Evolutionary conservation across 148 eudicot species (phyloP).

Genomic region (Talinum fruticosum): DNA sequence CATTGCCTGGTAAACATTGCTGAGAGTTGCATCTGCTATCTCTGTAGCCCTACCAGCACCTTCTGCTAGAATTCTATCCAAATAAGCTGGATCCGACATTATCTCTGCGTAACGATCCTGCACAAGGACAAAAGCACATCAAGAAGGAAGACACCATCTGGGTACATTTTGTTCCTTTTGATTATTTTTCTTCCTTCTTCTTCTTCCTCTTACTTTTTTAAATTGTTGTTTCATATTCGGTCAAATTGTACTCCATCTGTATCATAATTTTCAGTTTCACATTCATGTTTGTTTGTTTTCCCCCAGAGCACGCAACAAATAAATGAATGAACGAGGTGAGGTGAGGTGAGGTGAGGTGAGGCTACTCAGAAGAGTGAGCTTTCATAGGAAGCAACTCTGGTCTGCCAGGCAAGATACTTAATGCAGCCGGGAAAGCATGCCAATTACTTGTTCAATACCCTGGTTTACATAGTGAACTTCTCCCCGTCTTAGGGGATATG

Average conservation of each 20-base stretch:
- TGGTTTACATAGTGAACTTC: too few species aligned
- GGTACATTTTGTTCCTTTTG: background rate
- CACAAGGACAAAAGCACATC: background rate
- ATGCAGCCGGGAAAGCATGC: too few species aligned
- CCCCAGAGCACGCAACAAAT: background rate
- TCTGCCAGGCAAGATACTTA: too few species aligned
- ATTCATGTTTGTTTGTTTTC: background rate
- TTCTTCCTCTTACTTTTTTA: background rate
- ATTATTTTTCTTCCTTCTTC: background rate
- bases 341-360: background rate
- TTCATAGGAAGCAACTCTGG: background rate
- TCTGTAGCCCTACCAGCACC: constrained; percentile 75
- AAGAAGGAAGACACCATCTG: background rate
- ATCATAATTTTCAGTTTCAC: background rate
- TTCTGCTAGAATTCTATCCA: constrained; percentile 69
- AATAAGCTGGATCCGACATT: constrained; percentile 55
- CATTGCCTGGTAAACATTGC: constrained; percentile 86
- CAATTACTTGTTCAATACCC: too few species aligned
- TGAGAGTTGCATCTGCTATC: constrained; percentile 69
- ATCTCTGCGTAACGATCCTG: constrained; percentile 79
- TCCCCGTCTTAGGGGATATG: too few species aligned
- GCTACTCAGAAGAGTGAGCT: background rate
- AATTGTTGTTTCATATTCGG: background rate
- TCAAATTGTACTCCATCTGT: background rate
- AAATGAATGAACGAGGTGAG: background rate